Conservation (phyloP, 1,139 yeast species). For the Kurtzmaniella quercitrusa region DNA sequence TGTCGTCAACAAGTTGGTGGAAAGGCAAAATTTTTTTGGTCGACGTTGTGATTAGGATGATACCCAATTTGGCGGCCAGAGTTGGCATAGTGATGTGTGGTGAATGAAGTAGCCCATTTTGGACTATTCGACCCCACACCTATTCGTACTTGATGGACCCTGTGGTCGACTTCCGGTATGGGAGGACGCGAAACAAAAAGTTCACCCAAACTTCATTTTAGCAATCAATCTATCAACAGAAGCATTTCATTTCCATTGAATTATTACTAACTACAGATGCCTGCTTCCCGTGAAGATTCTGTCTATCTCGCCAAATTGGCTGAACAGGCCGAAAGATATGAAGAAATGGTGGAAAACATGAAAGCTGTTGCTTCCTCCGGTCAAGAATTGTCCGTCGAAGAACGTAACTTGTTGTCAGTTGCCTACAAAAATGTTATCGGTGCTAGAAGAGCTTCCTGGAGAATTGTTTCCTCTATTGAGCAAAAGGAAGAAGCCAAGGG, state of each 20-base stretch:
- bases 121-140: too few species aligned
- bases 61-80: too few species aligned
- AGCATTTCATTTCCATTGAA: neutral
- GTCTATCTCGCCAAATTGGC: slow-evolving; percentile 98
- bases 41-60: too few species aligned
- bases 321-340: slow-evolving; percentile 99
- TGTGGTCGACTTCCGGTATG: too few species aligned
- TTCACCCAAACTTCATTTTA: neutral
- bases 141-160: too few species aligned
- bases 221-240: neutral
- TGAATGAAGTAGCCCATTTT: too few species aligned
- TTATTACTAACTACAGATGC: slow-evolving; percentile 38
- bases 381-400: slow-evolving; percentile 94
- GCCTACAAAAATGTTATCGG: slow-evolving; percentile 99
- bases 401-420: slow-evolving; percentile 93
- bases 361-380: slow-evolving; percentile 95
- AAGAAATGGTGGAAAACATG: slow-evolving; percentile 99
- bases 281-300: slow-evolving; percentile 94
- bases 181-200: too few species aligned
- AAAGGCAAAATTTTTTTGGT: neutral
- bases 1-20: neutral
- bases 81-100: neutral
- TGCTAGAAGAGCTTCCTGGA: slow-evolving; percentile 99
- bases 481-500: slow-evolving; percentile 98
- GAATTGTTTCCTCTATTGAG: slow-evolving; percentile 95